phyloP scores from a whole-genome alignment of 768 basidiomycete genomes.

The Tubosaeta sp. region DNA sequence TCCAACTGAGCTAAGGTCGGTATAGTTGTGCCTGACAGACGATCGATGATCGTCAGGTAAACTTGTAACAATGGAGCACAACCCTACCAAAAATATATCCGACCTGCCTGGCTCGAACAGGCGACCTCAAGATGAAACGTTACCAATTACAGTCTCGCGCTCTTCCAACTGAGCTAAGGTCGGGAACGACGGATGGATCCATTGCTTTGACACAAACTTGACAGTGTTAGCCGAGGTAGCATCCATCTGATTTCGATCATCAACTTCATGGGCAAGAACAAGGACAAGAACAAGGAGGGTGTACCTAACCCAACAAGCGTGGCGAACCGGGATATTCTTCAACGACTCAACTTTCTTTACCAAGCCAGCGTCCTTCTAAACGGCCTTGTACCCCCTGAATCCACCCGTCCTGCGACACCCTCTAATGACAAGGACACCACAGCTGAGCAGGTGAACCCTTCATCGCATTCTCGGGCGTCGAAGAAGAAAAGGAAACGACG shows the following conservation, averaged over 20 bases:
- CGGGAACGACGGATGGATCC: background rate
- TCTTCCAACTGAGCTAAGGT: slow-evolving; percentile 46
- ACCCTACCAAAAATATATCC: slow-evolving; percentile 19
- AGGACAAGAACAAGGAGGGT: slow-evolving; percentile 54
- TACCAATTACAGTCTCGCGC: slow-evolving; percentile 43
- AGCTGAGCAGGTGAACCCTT: background rate
- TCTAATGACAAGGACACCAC: background rate
- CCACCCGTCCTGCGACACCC: background rate
- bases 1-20: slow-evolving; percentile 42
- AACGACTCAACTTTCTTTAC: slow-evolving; percentile 82
- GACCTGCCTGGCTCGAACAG: slow-evolving; percentile 42
- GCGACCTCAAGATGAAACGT: slow-evolving; percentile 38
- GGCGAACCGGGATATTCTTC: slow-evolving; percentile 70
- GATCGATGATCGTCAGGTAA: background rate
- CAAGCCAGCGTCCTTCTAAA: slow-evolving; percentile 70
- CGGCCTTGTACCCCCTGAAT: slow-evolving; percentile 26
- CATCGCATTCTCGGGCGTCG: background rate
- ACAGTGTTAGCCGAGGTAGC: no score
- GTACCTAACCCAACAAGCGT: slow-evolving; percentile 54
- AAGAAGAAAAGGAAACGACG: slow-evolving; percentile 21
- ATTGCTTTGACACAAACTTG: background rate
- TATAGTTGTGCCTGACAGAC: background rate
- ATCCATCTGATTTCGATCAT: background rate
- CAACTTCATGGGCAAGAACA: slow-evolving; percentile 60
- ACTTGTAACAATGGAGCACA: no score